Evolutionary conservation across 805 yeast genomes (phyloP).

Genomic region (Hanseniaspora vineae): DNA sequence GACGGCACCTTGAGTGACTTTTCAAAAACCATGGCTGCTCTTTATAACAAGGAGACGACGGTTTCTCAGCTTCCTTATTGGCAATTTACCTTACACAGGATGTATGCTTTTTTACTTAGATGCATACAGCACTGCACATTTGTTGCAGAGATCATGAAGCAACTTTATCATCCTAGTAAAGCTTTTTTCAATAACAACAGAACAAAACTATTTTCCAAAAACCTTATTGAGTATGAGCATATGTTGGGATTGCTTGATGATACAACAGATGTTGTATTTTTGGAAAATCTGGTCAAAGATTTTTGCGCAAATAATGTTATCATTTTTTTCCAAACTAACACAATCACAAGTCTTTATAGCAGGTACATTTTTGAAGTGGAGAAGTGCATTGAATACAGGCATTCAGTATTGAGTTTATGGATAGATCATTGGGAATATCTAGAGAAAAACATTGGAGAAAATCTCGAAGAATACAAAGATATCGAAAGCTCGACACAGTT

Average conservation of each 20-base stretch:
- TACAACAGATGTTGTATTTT: background rate
- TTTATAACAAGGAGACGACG: slow-evolving; percentile 11
- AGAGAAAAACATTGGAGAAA: background rate
- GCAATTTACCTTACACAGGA: slow-evolving; percentile 33
- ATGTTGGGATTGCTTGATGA: slow-evolving; percentile 1
- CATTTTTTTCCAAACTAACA: slow-evolving; percentile 11
- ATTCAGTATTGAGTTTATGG: background rate
- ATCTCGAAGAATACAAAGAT: background rate
- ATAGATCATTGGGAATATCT: background rate
- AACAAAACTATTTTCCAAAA: slow-evolving; percentile 8
- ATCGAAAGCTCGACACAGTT: background rate
- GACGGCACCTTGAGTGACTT: slow-evolving; percentile 15
- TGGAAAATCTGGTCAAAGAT: slow-evolving; percentile 6
- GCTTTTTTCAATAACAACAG: slow-evolving; percentile 8
- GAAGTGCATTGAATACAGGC: background rate
- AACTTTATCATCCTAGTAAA: slow-evolving; percentile 17
- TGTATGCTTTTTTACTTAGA: slow-evolving; percentile 25
- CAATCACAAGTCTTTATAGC: slow-evolving; percentile 11
- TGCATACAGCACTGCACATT: slow-evolving; percentile 10
- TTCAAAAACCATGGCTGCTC: slow-evolving; percentile 16
- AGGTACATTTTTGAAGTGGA: slow-evolving; percentile 6
- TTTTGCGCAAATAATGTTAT: slow-evolving; percentile 8
- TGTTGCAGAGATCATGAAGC: slow-evolving; percentile 13
- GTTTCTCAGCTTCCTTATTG: slow-evolving; percentile 25
- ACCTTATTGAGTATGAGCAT: slow-evolving; percentile 16